A percentile compares a stretch with the other conserved stretches of the same genome.
phyloP scores from a whole-genome alignment of 176 grass and related monocot species.

The Raddia guianensis region DNA sequence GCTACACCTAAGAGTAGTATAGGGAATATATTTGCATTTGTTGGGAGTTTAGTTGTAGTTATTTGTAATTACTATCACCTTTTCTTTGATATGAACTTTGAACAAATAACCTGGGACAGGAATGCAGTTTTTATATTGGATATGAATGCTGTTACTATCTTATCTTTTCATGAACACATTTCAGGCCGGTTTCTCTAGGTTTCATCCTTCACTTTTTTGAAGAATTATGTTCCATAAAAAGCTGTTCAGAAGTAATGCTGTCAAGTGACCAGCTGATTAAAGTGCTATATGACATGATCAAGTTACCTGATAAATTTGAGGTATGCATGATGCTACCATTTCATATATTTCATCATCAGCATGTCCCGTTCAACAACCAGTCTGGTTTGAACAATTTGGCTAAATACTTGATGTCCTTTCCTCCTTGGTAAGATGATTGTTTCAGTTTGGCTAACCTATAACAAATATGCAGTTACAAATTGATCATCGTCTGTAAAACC shows the following conservation, averaged over 20 bases:
- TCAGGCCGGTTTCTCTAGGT: constrained; percentile 63
- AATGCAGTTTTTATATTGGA: constrained; percentile 3
- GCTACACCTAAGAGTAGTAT: no score
- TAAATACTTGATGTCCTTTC: constrained; percentile 10
- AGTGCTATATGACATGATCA: constrained; percentile 64
- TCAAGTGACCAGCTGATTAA: constrained; percentile 63
- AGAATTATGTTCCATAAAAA: constrained; percentile 70
- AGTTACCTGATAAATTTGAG: constrained; percentile 92
- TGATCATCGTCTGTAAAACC: not conserved
- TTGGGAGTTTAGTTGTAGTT: not conserved
- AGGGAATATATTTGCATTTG: not conserved
- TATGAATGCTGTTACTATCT: constrained; percentile 16
- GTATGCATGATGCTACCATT: constrained; percentile 48
- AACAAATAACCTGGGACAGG: not conserved
- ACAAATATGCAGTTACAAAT: constrained; percentile 8
- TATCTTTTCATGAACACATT: constrained; percentile 38
- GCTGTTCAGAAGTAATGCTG: constrained; percentile 60
- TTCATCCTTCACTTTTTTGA: constrained; percentile 77
- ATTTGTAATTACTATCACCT: not conserved
- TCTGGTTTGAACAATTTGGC: constrained; percentile 22
- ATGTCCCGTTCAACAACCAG: not conserved
- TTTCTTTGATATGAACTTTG: constrained; percentile 9
- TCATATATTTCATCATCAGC: constrained; percentile 30
- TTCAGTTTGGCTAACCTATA: constrained; percentile 9
- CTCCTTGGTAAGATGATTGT: constrained; percentile 22